Evolutionary conservation across 805 yeast species (phyloP).

Genomic region (Starmerella riodocensis): DNA sequence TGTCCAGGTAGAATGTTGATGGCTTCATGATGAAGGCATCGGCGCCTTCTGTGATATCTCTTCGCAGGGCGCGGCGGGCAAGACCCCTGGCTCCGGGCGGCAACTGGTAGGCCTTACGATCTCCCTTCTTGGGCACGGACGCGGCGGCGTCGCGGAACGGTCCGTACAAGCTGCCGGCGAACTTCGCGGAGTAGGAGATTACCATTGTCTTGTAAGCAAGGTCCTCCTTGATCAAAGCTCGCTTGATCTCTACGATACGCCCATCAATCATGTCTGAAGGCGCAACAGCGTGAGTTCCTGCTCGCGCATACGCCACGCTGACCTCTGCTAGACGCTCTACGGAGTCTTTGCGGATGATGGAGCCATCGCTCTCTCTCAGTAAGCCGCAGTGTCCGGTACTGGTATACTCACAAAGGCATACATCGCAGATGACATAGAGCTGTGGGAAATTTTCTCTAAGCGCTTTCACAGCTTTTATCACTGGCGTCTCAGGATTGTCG

Average conservation of each 20-base stretch:
- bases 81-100: slow-evolving; percentile 89
- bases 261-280: slow-evolving; percentile 99
- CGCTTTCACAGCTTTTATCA: slow-evolving; percentile 60
- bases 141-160: slow-evolving; percentile 98
- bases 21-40: slow-evolving; percentile 95
- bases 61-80: slow-evolving; percentile 76
- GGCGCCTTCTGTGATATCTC: slow-evolving; percentile 86
- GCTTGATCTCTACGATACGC: slow-evolving; percentile 73
- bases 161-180: slow-evolving; percentile 81
- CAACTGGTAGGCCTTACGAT: slow-evolving; percentile 81
- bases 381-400: slow-evolving; percentile 97
- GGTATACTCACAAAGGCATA: slow-evolving; percentile 92
- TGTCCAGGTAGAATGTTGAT: slow-evolving; percentile 84
- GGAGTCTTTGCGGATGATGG: slow-evolving; percentile 58
- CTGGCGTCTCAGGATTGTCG: slow-evolving; percentile 94
- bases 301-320: slow-evolving; percentile 86
- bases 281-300: slow-evolving; percentile 92
- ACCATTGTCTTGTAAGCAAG: slow-evolving; percentile 80
- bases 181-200: slow-evolving; percentile 90
- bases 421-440: slow-evolving; percentile 81
- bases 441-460: slow-evolving; percentile 60
- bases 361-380: slow-evolving; percentile 66
- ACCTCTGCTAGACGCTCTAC: slow-evolving; percentile 83
- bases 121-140: slow-evolving; percentile 77
- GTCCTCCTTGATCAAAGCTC: slow-evolving; percentile 64